Evolutionary conservation across 2,329 filamentous ascomycete species (phyloP), one percentile per base, ranked within the genome.

Genomic region (Chrysoporthe cubensis): DNA sequence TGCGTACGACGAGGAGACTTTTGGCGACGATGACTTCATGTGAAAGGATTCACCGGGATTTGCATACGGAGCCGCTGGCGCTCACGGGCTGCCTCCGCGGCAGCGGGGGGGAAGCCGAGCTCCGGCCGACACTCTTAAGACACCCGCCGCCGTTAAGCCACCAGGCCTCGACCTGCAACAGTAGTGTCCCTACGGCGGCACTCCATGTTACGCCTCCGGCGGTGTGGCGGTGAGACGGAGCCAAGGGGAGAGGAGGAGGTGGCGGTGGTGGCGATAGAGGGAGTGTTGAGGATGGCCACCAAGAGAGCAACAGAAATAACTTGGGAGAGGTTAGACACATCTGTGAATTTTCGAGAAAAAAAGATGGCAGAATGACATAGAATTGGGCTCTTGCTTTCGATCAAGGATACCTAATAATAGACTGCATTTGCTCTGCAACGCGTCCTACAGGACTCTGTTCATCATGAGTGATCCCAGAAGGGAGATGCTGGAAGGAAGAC

Each of bases 1-100:
- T 66, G 83, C 88, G 60, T 79, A 98, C 76, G 92, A 93, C 42
- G 91, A 94, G 65, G 91, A 93, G 52, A 84, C 78, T 69, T 93
- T 93, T 76, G 95, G 92, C 81, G 95, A 97, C 88, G 93, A 70
- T 26, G 69, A 70, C 62, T 70, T 70, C 26, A 70, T 70, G 69
- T 70, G 69, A 70, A 58, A 37, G 43, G 40, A 7, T 21, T 14
- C 14, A 16, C 50, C 48, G 16, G 16, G 21, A 54, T 26, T 32
- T 32, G 21, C 50, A 54, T 26, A 54, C 16, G 21, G 50, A 34
- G 50, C 32, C 50, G 26, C 26, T 14, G 13, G 7, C 26, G 21
- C n/a, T 9, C 50, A 34, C 26, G 32, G 26, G 5, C 50, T 34
- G 32, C 26, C 21, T 54, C 50, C 11, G 50, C 21, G 50, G 26